Conservation (phyloP, 2,329 filamentous ascomycete species). For the Phyllosticta ampelicida region DNA sequence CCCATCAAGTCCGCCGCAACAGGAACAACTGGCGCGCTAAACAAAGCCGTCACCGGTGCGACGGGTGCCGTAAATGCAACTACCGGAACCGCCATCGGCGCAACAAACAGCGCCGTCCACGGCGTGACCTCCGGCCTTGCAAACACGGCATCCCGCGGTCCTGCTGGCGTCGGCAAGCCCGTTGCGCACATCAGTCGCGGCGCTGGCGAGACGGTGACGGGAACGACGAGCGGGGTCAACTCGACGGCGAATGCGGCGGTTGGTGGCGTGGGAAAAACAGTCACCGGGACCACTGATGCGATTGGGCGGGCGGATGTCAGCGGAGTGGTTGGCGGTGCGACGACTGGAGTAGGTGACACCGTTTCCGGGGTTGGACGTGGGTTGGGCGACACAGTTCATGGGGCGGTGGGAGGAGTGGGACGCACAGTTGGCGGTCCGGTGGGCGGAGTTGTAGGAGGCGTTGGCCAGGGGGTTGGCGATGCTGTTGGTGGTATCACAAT, state of each 20-base stretch:
- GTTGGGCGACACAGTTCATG: slow-evolving; percentile 2
- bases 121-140: slow-evolving; percentile 28
- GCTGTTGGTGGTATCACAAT: slow-evolving; percentile 31
- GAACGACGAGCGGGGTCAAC: slow-evolving; percentile 29
- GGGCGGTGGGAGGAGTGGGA: slow-evolving; percentile 19
- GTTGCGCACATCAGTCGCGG: slow-evolving; percentile 31
- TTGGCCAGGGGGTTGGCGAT: slow-evolving; percentile 26
- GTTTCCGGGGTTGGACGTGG: slow-evolving; percentile 23
- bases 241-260: slow-evolving; percentile 32
- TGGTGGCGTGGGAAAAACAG: slow-evolving; percentile 32
- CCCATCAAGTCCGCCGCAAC: slow-evolving; percentile 24
- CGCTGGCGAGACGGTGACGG: slow-evolving; percentile 33
- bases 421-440: slow-evolving; percentile 23
- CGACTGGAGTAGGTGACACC: slow-evolving; percentile 23
- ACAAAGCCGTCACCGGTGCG: slow-evolving; percentile 26
- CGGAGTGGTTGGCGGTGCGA: slow-evolving; percentile 28
- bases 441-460: slow-evolving; percentile 25
- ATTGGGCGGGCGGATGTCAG: slow-evolving; percentile 33
- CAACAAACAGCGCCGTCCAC: slow-evolving; percentile 26
- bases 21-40: slow-evolving; percentile 25
- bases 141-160: slow-evolving; percentile 26
- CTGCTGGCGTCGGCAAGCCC: slow-evolving; percentile 25
- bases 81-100: slow-evolving; percentile 27
- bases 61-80: slow-evolving; percentile 26
- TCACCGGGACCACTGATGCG: slow-evolving; percentile 34